These are phyloP conservation scores for Aspergillus unguis DNA, from an alignment of 2,329 filamentous ascomycete species.

Conservation along the genomic window DNA sequence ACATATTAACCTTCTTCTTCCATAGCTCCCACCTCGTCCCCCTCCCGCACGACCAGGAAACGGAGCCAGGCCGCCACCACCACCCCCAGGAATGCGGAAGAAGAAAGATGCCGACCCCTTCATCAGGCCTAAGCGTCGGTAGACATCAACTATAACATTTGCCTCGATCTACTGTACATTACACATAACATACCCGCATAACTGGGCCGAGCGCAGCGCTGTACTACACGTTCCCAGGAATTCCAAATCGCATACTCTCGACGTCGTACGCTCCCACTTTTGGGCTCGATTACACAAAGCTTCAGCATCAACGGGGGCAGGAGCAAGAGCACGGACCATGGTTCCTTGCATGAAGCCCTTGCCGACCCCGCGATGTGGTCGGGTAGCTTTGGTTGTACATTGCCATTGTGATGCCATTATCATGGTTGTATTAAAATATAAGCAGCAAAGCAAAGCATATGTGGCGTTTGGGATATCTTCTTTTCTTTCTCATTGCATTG, in stretches of 20 bases:
- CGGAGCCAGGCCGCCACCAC: conserved; percentile 27
- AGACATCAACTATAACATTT: conserved; percentile 2
- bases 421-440: neutral
- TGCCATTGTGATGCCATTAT: neutral
- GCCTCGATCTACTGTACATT: neutral
- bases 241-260: no score
- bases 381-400: neutral
- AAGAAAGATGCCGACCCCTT: conserved; percentile 42
- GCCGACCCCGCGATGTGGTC: neutral
- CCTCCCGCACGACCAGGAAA: conserved; percentile 18
- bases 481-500: neutral
- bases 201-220: neutral
- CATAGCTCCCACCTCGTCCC: conserved; percentile 21
- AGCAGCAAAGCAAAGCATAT: conserved; percentile 9
- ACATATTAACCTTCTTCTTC: neutral
- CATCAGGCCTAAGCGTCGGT: conserved; percentile 40
- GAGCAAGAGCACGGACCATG: neutral
- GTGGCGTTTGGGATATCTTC: conserved; percentile 11
- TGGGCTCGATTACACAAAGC: no score
- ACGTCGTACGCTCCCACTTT: no score
- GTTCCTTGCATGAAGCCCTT: neutral
- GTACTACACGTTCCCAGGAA: no score
- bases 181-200: neutral
- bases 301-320: no score
- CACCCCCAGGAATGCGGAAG: conserved; percentile 26